Evolutionary conservation across 176 grass and related monocot genomes (phyloP).

Genomic region (Avena insularis): DNA sequence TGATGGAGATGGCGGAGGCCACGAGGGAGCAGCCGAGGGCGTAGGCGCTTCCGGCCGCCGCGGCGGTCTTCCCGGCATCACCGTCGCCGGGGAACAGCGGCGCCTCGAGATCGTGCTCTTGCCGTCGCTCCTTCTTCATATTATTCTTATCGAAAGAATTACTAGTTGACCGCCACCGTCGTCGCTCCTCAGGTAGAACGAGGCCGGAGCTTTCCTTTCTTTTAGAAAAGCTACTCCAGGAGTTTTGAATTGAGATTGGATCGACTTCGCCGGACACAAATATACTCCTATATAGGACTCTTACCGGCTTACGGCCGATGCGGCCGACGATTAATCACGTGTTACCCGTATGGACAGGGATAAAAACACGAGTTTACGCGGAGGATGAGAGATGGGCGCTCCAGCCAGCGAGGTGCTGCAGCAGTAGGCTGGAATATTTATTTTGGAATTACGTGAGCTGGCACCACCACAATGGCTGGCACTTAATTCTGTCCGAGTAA

Average conservation of each 20-base stretch:
- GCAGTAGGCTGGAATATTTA: not conserved
- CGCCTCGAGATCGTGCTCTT: not conserved
- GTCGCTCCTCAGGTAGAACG: not conserved
- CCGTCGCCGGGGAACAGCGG: conserved; percentile 7
- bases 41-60: conserved; percentile 17
- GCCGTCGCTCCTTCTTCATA: conserved; percentile 5
- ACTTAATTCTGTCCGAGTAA: too few species aligned
- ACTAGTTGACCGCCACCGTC: not conserved
- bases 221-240: not conserved
- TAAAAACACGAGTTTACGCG: not conserved
- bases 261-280: not conserved
- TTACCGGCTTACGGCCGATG: not conserved
- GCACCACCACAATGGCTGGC: not conserved
- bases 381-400: not conserved
- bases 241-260: not conserved
- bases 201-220: not conserved
- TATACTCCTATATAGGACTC: not conserved
- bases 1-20: conserved; percentile 21
- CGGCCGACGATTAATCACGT: not conserved
- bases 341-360: not conserved
- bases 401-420: not conserved
- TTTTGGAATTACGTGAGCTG: not conserved
- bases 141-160: not conserved
- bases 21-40: conserved; percentile 30
- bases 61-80: not conserved